phyloP scores from a whole-genome alignment of 805 yeast genomes.

The Cyberlindnera mrakii region DNA sequence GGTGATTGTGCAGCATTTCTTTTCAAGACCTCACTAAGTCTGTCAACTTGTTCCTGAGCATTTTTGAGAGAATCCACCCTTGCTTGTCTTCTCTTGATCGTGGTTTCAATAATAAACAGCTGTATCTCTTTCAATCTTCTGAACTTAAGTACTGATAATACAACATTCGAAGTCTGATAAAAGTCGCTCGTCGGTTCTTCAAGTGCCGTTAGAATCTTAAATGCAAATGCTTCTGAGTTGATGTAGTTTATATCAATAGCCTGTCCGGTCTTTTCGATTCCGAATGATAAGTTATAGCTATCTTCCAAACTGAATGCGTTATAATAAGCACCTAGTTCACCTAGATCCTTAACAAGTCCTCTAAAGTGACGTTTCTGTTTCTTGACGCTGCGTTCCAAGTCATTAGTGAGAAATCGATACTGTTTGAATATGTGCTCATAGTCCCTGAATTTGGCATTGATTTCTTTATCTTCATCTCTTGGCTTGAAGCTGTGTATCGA shows the following conservation, averaged over 20 bases:
- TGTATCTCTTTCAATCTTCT: slow-evolving; percentile 53
- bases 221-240: slow-evolving; percentile 37
- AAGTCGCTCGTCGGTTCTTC: slow-evolving; percentile 35
- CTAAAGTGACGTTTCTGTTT: slow-evolving; percentile 32
- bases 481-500: slow-evolving; percentile 23
- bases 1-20: slow-evolving; percentile 31
- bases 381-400: slow-evolving; percentile 18
- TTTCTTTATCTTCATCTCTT: slow-evolving; percentile 11
- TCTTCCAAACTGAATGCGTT: slow-evolving; percentile 55
- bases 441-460: slow-evolving; percentile 17
- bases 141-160: slow-evolving; percentile 46
- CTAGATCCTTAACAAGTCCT: slow-evolving; percentile 57
- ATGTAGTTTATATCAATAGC: slow-evolving; percentile 70
- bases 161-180: slow-evolving; percentile 27
- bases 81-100: slow-evolving; percentile 29
- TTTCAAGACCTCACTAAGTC: slow-evolving; percentile 28
- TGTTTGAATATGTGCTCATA: slow-evolving; percentile 22
- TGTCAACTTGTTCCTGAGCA: slow-evolving; percentile 28
- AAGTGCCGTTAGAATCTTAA: slow-evolving; percentile 28
- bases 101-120: slow-evolving; percentile 33
- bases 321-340: slow-evolving; percentile 71
- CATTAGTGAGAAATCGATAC: slow-evolving; percentile 21
- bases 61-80: slow-evolving; percentile 27
- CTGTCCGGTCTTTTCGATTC: slow-evolving; percentile 79
- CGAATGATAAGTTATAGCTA: slow-evolving; percentile 37